Evolutionary conservation across 768 basidiomycete species (phyloP).

Genomic region (Infundibulicybe gibba): DNA sequence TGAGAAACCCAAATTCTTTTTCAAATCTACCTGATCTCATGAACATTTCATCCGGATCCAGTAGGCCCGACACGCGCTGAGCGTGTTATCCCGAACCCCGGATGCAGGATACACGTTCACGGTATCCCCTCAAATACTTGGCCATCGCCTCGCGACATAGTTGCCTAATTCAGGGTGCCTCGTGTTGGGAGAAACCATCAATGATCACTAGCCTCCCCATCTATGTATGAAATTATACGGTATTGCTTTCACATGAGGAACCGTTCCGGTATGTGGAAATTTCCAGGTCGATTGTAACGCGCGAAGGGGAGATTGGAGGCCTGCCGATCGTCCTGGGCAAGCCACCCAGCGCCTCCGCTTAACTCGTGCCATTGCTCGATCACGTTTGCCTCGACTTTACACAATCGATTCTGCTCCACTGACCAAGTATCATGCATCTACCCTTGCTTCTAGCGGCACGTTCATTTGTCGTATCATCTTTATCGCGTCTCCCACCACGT

Average conservation of each 20-base stretch:
- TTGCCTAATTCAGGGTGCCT: constrained; percentile 42
- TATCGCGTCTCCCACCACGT: constrained; percentile 77
- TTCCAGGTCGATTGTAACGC: constrained; percentile 3
- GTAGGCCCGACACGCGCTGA: constrained; percentile 57
- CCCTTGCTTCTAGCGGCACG: constrained; percentile 72
- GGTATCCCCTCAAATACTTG: constrained; percentile 35
- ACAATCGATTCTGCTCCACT: constrained; percentile 72
- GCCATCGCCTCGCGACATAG: constrained; percentile 48
- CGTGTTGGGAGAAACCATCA: constrained; percentile 22
- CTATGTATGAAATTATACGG: constrained; percentile 5
- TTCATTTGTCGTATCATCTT: constrained; percentile 64
- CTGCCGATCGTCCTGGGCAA: constrained; percentile 37
- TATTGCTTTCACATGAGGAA: constrained; percentile 6
- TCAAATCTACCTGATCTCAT: constrained; percentile 47
- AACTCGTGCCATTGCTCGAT: constrained; percentile 70
- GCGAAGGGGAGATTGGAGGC: constrained; percentile 17
- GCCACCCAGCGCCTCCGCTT: constrained; percentile 11
- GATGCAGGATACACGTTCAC: constrained; percentile 64
- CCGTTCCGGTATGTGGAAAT: constrained; percentile 5
- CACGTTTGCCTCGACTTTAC: constrained; percentile 53
- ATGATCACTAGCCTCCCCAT: no score
- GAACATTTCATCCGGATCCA: constrained; percentile 54
- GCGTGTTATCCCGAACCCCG: constrained; percentile 69
- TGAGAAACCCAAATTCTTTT: not conserved
- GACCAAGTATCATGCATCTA: constrained; percentile 45